phyloP scores from a whole-genome alignment of 306 rosid species.

The Citrullus amarus region DNA sequence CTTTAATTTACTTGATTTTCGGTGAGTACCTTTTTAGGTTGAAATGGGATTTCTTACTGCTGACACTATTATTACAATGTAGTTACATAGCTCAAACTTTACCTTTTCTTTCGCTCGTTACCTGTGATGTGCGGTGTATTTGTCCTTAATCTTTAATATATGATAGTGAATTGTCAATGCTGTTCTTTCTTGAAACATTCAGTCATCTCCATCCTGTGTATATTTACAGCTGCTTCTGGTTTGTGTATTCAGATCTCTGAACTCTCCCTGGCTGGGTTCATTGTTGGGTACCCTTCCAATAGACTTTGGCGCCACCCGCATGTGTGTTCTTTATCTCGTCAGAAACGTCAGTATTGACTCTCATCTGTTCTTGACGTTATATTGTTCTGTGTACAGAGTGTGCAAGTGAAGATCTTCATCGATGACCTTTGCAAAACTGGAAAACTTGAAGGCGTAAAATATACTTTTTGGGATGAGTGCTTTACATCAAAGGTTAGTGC shows the following conservation, averaged over 20 bases:
- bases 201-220: background rate
- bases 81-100: background rate
- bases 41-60: background rate
- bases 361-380: background rate
- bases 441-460: constrained; percentile 39
- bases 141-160: background rate
- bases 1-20: background rate
- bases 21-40: background rate
- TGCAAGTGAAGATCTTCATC: constrained; percentile 45
- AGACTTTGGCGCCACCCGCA: constrained; percentile 15
- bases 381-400: constrained; percentile 26
- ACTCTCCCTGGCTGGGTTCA: constrained; percentile 48
- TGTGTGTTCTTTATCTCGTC: constrained; percentile 27
- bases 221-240: constrained; percentile 10
- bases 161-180: background rate
- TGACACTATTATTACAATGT: background rate
- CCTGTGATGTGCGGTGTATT: background rate
- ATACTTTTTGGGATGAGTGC: constrained; percentile 74
- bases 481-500: constrained; percentile 64
- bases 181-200: background rate
- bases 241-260: constrained; percentile 46
- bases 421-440: constrained; percentile 42
- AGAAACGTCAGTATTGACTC: constrained; percentile 1
- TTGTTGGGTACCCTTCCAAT: constrained; percentile 54
- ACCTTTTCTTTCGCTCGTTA: background rate